Conservation (phyloP, 2,329 filamentous ascomycete species). For the Fusarium sp. region DNA sequence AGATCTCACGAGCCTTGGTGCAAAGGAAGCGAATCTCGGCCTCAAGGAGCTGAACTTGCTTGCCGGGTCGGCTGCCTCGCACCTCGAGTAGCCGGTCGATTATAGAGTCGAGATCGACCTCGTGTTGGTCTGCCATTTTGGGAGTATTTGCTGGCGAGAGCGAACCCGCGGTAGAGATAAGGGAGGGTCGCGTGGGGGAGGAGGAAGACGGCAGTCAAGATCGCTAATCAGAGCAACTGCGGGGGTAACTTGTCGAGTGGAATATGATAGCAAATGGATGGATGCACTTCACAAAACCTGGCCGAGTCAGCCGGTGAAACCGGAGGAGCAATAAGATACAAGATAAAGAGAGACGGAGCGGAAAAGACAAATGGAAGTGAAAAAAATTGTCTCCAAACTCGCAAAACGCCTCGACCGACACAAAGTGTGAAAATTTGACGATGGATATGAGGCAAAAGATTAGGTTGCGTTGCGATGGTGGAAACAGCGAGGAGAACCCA, state of each 20-base stretch:
- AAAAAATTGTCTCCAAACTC: constrained; percentile 24
- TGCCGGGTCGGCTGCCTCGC: constrained; percentile 95
- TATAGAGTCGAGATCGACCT: constrained; percentile 99
- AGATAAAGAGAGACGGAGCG: constrained; percentile 6
- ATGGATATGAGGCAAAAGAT: constrained; percentile 31
- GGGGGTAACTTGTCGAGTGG: constrained; percentile 45
- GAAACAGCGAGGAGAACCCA: constrained; percentile 29
- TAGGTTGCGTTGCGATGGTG: constrained; percentile 28
- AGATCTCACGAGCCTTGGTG: constrained; percentile 98
- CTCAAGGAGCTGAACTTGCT: constrained; percentile 97
- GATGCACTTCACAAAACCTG: constrained; percentile 53
- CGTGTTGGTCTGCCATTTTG: constrained; percentile 76
- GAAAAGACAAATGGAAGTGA: constrained; percentile 12
- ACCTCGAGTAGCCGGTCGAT: constrained; percentile 98
- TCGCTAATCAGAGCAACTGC: constrained; percentile 50
- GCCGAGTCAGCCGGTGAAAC: constrained; percentile 43
- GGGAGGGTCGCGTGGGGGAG: constrained; percentile 45
- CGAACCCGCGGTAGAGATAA: constrained; percentile 56
- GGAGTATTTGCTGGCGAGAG: constrained; percentile 51
- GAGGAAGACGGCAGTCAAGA: constrained; percentile 45
- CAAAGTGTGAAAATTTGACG: constrained; percentile 25
- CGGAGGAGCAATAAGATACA: constrained; percentile 18
- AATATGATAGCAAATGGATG: constrained; percentile 48
- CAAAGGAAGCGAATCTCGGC: constrained; percentile 96
- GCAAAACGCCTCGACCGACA: constrained; percentile 33